These are phyloP conservation scores for Cicer judaicum DNA, from an alignment of 306 rosid genomes.

Conservation along the genomic window DNA sequence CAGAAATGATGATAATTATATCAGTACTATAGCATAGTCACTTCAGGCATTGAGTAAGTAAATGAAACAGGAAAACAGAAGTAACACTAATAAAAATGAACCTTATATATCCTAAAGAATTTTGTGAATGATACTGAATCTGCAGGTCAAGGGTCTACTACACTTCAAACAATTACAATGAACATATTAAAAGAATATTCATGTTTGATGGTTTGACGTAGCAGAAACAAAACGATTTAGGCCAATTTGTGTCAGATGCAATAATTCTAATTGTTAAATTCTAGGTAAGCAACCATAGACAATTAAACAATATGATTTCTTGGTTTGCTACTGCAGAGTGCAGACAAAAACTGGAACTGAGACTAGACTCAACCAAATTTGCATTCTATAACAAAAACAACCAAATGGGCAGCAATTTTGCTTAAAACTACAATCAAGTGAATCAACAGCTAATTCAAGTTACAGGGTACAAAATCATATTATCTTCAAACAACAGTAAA, in stretches of 20 bases:
- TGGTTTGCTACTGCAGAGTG: slow-evolving; percentile 1
- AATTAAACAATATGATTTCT: slow-evolving; percentile 9
- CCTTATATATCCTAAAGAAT: slow-evolving; percentile 13
- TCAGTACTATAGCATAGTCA: not conserved
- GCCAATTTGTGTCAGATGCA: not conserved
- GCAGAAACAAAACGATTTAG: slow-evolving; percentile 1
- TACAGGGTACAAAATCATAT: slow-evolving; percentile 4
- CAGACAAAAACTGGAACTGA: slow-evolving; percentile 26
- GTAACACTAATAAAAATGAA: slow-evolving; percentile 4
- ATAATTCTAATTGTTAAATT: slow-evolving; percentile 17
- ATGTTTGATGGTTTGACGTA: slow-evolving; percentile 13
- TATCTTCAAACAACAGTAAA: slow-evolving; percentile 11
- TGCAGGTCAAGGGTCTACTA: slow-evolving; percentile 24
- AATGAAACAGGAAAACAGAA: slow-evolving; percentile 4
- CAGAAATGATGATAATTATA: slow-evolving; percentile 24
- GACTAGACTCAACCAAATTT: slow-evolving; percentile 25
- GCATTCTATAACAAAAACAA: slow-evolving; percentile 26
- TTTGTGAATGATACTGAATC: slow-evolving; percentile 24
- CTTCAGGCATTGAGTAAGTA: slow-evolving; percentile 25
- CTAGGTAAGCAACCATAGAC: slow-evolving; percentile 15
- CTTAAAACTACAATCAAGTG: not conserved
- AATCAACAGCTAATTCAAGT: slow-evolving; percentile 9
- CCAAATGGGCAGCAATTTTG: slow-evolving; percentile 7
- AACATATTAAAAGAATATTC: not conserved
- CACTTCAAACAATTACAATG: not conserved